Evolutionary conservation across 2,329 filamentous ascomycete genomes (phyloP).

Genomic region (Alternaria hordeiaustralica): DNA sequence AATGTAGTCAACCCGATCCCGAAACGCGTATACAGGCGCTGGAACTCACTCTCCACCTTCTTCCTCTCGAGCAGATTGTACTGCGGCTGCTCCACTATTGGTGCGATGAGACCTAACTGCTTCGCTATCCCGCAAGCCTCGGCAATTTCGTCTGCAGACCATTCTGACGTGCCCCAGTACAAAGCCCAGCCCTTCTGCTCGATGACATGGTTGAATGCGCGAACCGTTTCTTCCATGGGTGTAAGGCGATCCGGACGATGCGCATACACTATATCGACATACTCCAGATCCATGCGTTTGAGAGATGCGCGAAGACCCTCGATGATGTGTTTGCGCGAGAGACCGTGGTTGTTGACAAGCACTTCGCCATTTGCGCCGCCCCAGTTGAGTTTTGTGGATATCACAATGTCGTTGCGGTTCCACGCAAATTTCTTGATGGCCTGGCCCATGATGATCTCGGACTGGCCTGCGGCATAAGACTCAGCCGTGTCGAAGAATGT

Average conservation of each 20-base stretch:
- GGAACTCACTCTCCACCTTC: constrained; percentile 66
- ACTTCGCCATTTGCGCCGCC: constrained; percentile 58
- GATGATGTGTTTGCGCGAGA: constrained; percentile 73
- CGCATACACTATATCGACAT: constrained; percentile 73
- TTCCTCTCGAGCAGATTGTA: constrained; percentile 65
- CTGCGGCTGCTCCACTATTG: constrained; percentile 60
- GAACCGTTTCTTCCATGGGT: constrained; percentile 74
- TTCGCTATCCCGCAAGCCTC: constrained; percentile 66
- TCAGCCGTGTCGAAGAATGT: constrained; percentile 41
- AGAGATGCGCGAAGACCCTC: constrained; percentile 70
- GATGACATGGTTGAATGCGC: constrained; percentile 75
- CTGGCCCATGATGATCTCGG: constrained; percentile 62
- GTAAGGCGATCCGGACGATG: constrained; percentile 72
- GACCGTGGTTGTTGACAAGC: constrained; percentile 69
- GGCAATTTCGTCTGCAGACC: constrained; percentile 65
- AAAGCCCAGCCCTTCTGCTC: constrained; percentile 69
- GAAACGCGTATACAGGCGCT: constrained; percentile 60
- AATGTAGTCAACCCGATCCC: constrained; percentile 63
- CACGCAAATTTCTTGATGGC: constrained; percentile 64
- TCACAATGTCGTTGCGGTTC: constrained; percentile 56
- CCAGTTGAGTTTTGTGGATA: constrained; percentile 53
- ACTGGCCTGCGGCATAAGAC: constrained; percentile 59
- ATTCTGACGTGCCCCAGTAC: constrained; percentile 69
- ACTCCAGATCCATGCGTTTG: constrained; percentile 63
- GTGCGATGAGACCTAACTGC: constrained; percentile 64